These are phyloP conservation scores for Lasiosphaeria miniovina DNA, from an alignment of 495 filamentous ascomycete genomes.

Conservation along the genomic window DNA sequence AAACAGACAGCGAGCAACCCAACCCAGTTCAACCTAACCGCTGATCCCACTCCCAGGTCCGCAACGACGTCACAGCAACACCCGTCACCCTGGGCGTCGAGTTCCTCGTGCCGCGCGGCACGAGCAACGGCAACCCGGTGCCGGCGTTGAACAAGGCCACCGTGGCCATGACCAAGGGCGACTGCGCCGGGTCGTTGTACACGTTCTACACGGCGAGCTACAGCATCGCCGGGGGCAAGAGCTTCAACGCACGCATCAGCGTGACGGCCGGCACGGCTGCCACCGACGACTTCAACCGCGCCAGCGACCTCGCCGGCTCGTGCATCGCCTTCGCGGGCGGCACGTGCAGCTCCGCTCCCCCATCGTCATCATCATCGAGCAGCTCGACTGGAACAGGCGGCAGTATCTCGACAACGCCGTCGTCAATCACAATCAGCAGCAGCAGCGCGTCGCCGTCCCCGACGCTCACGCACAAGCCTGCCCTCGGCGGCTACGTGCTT, in stretches of 20 bases:
- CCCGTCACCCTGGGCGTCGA: constrained; percentile 44
- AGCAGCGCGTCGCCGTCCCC: constrained; percentile 30
- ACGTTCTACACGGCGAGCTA: constrained; percentile 51
- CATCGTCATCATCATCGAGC: constrained; percentile 17
- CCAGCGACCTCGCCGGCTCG: constrained; percentile 37
- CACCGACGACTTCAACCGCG: constrained; percentile 41
- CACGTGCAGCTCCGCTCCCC: constrained; percentile 27
- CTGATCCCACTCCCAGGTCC: constrained; percentile 34
- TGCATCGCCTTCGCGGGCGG: constrained; percentile 33
- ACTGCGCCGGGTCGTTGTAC: constrained; percentile 48
- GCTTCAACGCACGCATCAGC: constrained; percentile 48
- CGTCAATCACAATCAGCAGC: constrained; percentile 12
- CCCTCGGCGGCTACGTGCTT: constrained; percentile 40
- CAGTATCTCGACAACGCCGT: constrained; percentile 24
- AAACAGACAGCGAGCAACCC: too few relatives aligned
- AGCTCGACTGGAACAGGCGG: too few relatives aligned
- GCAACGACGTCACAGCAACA: constrained; percentile 42
- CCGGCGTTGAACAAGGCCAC: constrained; percentile 44
- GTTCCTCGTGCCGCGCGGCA: constrained; percentile 46
- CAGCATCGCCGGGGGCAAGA: constrained; percentile 42
- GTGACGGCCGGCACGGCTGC: constrained; percentile 41
- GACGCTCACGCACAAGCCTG: constrained; percentile 32
- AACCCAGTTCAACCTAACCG: too few relatives aligned
- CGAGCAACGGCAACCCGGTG: constrained; percentile 42
- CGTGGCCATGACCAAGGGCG: constrained; percentile 45